Percentiles rank a stretch among this genome's conserved stretches.
Conservation (phyloP, 352 stramenopile species). For the Pelagophyceae sp. region DNA sequence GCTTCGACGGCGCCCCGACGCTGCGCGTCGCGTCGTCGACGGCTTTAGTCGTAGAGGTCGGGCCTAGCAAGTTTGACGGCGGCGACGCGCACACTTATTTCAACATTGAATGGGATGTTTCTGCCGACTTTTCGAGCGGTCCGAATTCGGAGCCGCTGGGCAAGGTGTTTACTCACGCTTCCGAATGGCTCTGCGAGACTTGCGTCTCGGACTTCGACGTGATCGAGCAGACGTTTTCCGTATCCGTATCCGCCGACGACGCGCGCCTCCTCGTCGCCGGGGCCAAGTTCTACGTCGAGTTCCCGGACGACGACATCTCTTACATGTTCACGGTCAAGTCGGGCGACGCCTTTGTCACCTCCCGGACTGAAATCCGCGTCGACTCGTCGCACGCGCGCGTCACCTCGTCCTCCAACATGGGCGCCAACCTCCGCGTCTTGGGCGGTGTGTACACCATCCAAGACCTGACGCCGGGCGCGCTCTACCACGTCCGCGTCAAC, state of each 20-base stretch:
- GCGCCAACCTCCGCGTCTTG: conserved; percentile 48
- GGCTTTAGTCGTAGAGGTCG: conserved; percentile 46
- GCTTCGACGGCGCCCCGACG: conserved; percentile 58
- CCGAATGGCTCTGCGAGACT: conserved; percentile 36
- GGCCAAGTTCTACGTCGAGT: conserved; percentile 41
- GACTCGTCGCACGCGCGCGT: conserved; percentile 38
- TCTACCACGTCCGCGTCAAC: conserved; percentile 83
- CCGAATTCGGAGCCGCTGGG: conserved; percentile 59
- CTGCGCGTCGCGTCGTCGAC: conserved; percentile 65
- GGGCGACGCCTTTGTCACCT: conserved; percentile 19
- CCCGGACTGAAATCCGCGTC: conserved; percentile 38
- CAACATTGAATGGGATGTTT: conserved; percentile 77
- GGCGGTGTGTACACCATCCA: conserved; percentile 57
- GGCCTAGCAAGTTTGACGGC: conserved; percentile 74
- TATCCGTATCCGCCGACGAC: conserved; percentile 32
- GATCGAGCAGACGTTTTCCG: conserved; percentile 40
- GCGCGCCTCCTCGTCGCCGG: conserved; percentile 38
- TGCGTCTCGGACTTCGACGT: conserved; percentile 46
- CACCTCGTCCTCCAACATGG: conserved; percentile 35
- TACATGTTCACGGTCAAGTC: conserved; percentile 52
- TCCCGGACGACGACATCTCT: conserved; percentile 38
- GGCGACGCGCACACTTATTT: conserved; percentile 77
- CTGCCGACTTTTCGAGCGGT: conserved; percentile 65
- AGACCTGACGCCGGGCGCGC: conserved; percentile 54
- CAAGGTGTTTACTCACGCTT: conserved; percentile 40